Base-by-base conservation (phyloP, 1,139 yeast genomes). In the Protomyces pachydermus region DNA sequence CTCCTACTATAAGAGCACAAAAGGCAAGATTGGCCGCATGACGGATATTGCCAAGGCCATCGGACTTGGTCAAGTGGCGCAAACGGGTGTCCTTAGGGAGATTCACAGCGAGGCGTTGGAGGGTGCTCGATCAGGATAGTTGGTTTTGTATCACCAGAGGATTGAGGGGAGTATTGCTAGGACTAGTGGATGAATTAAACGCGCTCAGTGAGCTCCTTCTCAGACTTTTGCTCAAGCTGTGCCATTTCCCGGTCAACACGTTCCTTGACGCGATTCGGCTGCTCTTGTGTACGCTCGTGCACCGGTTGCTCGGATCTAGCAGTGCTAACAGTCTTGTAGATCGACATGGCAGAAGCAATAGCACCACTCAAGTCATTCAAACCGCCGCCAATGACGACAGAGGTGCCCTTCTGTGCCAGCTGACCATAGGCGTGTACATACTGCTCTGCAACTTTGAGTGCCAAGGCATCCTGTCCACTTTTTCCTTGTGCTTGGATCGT, bases 401-500 rank as follows among this genome's bases (percentile, higher is more conserved):
- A 86, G 72, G 87, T 88, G 54, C 87, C 78, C 74, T 87, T 91
- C 78, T 88, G 88, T 54, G 96, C 96, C 73, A 88, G 79, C 69
- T 88, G 85, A 60, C 89, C 88, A 73, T 88, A 88, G 56, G 91
- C 89, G 66, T 84, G 87, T 67, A 88, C 88, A 73, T 88, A 88
- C 72, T 86, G 88, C 73, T 87, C 93, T 23, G 96, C 96, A 56
- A 89, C 85, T 74, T 86, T 91, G 69, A 89, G 80, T 39, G 85
- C 79, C 51, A 88, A 90, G 3, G 95, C 96, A 60, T 86, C 87
- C 65, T 77, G 78, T 55, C 95, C 93, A 52, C 42, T 32, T 67
- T 87, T 87, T 6, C 88, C 86, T 23, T 89, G 83, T 60, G 81
- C 80, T 65, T 80, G 75, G 70, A 88, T 87, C 34, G 95, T 90